Conservation (phyloP, 805 yeast genomes). For the Spathaspora arborariae region DNA sequence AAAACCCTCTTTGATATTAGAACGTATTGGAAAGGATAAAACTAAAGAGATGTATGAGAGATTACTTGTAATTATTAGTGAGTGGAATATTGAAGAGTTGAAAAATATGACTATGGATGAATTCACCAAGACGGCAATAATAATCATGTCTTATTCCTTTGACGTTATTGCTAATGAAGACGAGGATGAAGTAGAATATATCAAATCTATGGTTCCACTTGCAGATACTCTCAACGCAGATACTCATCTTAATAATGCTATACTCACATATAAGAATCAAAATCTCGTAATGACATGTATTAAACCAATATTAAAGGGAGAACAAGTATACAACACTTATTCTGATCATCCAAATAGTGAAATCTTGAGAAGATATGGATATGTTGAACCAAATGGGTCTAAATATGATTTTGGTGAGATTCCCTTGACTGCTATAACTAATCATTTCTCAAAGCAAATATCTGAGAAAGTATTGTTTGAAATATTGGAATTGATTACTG, state of each 20-base stretch:
- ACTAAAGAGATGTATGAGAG: slow-evolving; percentile 59
- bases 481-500: slow-evolving; percentile 19
- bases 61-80: slow-evolving; percentile 28
- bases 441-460: slow-evolving; percentile 27
- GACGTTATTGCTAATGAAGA: slow-evolving; percentile 51
- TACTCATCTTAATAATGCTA: slow-evolving; percentile 72
- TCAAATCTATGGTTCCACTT: slow-evolving; percentile 86
- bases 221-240: slow-evolving; percentile 92
- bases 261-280: slow-evolving; percentile 48
- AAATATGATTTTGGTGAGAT: slow-evolving; percentile 80
- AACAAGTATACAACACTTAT: slow-evolving; percentile 83
- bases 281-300: slow-evolving; percentile 69
- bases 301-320: slow-evolving; percentile 54
- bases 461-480: slow-evolving; percentile 31
- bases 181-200: slow-evolving; percentile 26
- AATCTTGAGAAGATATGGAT: slow-evolving; percentile 85
- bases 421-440: slow-evolving; percentile 39
- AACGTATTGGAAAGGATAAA: slow-evolving; percentile 65
- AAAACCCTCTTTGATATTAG: slow-evolving; percentile 66
- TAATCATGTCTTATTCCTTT: slow-evolving; percentile 87
- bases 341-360: slow-evolving; percentile 93
- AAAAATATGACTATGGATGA: slow-evolving; percentile 41
- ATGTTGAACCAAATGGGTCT: slow-evolving; percentile 72
- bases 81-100: slow-evolving; percentile 29
- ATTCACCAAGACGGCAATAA: slow-evolving; percentile 70